Evolutionary conservation across 768 basidiomycete genomes (phyloP).

Genomic region (Leccinellum rugosiceps): DNA sequence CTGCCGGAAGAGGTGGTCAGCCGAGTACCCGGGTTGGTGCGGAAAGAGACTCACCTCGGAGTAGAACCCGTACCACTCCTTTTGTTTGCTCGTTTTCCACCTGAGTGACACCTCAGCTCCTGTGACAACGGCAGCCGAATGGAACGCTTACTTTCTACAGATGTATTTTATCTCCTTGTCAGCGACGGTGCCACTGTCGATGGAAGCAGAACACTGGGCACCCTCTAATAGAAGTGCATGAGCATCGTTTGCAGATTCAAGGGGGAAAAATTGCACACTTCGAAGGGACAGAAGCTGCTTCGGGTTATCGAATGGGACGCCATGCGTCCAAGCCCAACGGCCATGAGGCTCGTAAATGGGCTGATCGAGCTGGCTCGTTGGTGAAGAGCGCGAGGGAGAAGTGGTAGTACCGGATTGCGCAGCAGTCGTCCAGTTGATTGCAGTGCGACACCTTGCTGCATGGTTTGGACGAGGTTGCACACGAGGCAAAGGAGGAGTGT

Average conservation of each 20-base stretch:
- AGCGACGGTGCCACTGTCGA: conserved; percentile 33
- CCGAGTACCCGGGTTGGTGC: conserved; percentile 9
- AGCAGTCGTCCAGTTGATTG: conserved; percentile 26
- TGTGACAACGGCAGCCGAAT: background rate
- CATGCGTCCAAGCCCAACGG: conserved; percentile 30
- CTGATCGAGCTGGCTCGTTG: conserved; percentile 13
- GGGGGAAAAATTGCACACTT: conserved; percentile 13
- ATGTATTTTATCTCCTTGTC: conserved; percentile 32
- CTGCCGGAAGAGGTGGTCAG: conserved; percentile 30
- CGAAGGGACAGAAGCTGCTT: conserved; percentile 24
- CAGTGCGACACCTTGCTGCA: conserved; percentile 22
- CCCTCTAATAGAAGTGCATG: conserved; percentile 30
- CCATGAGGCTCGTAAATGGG: conserved; percentile 33
- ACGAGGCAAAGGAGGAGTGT: conserved; percentile 2
- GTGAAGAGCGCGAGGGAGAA: background rate
- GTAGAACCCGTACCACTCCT: conserved; percentile 39
- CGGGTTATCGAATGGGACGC: conserved; percentile 25
- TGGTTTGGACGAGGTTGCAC: conserved; percentile 18
- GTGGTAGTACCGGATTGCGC: background rate
- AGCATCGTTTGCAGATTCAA: background rate
- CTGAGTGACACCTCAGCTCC: conserved; percentile 18
- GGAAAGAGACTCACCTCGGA: conserved; percentile 33
- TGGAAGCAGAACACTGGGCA: conserved; percentile 35
- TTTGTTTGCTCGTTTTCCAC: conserved; percentile 32
- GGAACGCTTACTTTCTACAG: conserved; percentile 33